Conservation (phyloP, 2,329 filamentous ascomycete species). For the Ceratocystiopsis brevicomis region DNA sequence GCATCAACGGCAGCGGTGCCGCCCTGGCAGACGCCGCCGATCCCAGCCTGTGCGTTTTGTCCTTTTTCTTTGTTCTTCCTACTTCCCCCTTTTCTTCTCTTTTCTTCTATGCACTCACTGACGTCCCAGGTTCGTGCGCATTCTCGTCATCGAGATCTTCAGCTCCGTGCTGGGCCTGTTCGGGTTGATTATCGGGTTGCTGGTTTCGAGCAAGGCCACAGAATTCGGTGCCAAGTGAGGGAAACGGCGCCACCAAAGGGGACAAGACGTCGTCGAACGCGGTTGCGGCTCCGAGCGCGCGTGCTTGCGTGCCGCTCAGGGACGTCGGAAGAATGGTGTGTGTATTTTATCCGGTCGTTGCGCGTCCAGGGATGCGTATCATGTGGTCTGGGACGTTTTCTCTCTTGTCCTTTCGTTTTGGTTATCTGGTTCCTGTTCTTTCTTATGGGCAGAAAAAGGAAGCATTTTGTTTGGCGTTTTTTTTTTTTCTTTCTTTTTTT, state of each 20-base stretch:
- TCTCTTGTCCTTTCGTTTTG: not conserved
- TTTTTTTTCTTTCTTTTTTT: not conserved
- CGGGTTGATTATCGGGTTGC: slow-evolving; percentile 81
- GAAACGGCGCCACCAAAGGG: too few species aligned
- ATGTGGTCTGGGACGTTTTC: not conserved
- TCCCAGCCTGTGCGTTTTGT: slow-evolving; percentile 52
- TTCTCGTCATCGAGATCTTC: slow-evolving; percentile 98
- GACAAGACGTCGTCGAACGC: not conserved
- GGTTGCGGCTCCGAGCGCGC: not conserved
- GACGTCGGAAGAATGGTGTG: too few species aligned
- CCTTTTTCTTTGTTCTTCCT: not conserved
- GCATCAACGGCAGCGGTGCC: slow-evolving; percentile 94
- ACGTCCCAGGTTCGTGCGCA: slow-evolving; percentile 72
- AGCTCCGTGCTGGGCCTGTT: slow-evolving; percentile 94
- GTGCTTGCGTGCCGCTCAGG: too few species aligned
- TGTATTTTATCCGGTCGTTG: too few species aligned
- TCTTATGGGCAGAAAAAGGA: not conserved
- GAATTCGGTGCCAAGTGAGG: slow-evolving; percentile 39
- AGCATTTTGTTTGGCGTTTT: slow-evolving; percentile 6
- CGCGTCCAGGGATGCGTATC: too few species aligned
- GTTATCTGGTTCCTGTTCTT: slow-evolving; percentile 1
- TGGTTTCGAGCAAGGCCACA: slow-evolving; percentile 66
- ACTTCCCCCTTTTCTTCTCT: not conserved
- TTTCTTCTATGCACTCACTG: not conserved
- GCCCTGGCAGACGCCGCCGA: slow-evolving; percentile 92